Percentiles rank a stretch among this genome's conserved stretches.
Conservation (phyloP, 140 eudicot species). For the Senecio squalidus region DNA sequence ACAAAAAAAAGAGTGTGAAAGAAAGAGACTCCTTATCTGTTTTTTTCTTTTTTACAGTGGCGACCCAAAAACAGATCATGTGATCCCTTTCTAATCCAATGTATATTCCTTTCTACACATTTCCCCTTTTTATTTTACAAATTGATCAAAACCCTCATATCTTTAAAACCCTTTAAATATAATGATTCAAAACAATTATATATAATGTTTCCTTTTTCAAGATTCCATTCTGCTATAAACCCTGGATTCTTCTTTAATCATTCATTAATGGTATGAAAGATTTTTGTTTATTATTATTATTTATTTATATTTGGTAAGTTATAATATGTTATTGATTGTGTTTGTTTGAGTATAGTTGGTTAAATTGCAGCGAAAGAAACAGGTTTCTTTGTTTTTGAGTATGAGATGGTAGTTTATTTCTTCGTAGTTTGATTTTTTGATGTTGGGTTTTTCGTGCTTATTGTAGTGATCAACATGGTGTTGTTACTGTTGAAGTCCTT, state of each 20-base stretch:
- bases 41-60: too few relatives aligned
- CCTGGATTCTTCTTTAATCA: conserved; percentile 8
- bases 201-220: conserved; percentile 16
- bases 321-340: background rate
- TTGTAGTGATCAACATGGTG: too few relatives aligned
- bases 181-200: conserved; percentile 6
- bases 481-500: too few relatives aligned
- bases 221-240: conserved; percentile 3
- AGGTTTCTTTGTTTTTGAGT: background rate
- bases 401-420: background rate
- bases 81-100: too few relatives aligned
- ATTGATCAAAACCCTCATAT: too few relatives aligned
- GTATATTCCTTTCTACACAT: too few relatives aligned
- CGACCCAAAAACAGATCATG: too few relatives aligned
- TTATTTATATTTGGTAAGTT: background rate
- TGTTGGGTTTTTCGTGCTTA: too few relatives aligned
- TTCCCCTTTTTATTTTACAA: too few relatives aligned
- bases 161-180: too few relatives aligned
- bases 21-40: too few relatives aligned
- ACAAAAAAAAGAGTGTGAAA: too few relatives aligned
- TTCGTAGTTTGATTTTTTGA: background rate
- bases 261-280: conserved; percentile 3
- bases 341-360: background rate
- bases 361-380: background rate
- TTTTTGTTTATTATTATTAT: background rate